Base-by-base conservation (phyloP, 257 asterid species). In the Echium plantagineum region DNA sequence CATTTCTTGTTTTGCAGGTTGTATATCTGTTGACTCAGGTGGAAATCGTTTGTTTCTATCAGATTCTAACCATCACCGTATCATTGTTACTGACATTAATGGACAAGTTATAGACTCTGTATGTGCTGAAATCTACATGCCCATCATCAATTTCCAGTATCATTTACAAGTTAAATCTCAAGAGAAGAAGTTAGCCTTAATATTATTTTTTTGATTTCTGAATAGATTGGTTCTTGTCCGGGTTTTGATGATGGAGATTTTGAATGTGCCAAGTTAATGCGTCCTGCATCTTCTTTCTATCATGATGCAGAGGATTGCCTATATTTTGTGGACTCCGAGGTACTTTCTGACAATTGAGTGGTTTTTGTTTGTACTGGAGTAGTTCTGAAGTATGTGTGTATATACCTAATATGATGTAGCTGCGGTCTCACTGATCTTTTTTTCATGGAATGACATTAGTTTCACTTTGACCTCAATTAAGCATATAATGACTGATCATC, bases 271-370 rank as follows among this genome's bases (percentile, higher is more conserved):
- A 88, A 81, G 72, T 81, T 91, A 69, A 72, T 68, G 85, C 89
- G 98, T 18, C 98, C 98, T 52, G 96, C 98, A 65, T 87, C 94
- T 72, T 91, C 98, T 19, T 81, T 83, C 70, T 91, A 87, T 78
- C 72, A 85, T 63, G 71, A 81, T 57, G 51, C 68, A 62, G 85
- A 91, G 69, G 93, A 88, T 77, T 81, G 89, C 74, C 76, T 91
- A 32, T 91, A 87, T 77, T 83, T 91, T 77, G 88, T 81, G 73
- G 98, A 91, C 71, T 91, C 96, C 10, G 98, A 85, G 95, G 98
- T 42, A 42, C 49, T 85, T 73, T 32, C 71, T 58, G 54, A 15
- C 48, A 38, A 10, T 38, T 38, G 48, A 6, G 48, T 38, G 48
- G 7, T 10, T 38, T 38, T 38, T 38, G 9, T 38, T 10, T 42